phyloP scores from a whole-genome alignment of 768 basidiomycete genomes.

The Lactarius sp. region DNA sequence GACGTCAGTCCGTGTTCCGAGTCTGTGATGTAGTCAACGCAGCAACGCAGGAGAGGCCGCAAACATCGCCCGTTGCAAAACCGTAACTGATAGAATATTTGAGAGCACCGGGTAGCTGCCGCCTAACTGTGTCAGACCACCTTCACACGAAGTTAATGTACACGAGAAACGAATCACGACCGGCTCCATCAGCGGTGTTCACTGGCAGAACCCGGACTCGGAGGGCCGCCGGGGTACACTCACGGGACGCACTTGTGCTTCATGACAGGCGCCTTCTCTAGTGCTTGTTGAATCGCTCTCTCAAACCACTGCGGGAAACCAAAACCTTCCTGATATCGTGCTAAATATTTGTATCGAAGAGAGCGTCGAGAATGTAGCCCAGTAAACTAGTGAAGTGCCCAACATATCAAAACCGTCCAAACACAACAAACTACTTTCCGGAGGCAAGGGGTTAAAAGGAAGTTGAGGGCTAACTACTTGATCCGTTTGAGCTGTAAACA shows the following conservation, averaged over 20 bases:
- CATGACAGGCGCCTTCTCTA: background rate
- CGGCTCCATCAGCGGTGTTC: background rate
- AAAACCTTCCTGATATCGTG: background rate
- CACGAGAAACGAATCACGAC: too few relatives aligned
- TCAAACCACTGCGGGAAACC: background rate
- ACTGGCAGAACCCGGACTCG: too few relatives aligned
- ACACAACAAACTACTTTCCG: background rate
- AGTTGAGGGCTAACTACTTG: conserved; percentile 28
- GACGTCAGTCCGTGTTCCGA: too few relatives aligned
- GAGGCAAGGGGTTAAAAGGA: background rate
- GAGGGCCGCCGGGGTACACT: too few relatives aligned
- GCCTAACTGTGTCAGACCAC: too few relatives aligned
- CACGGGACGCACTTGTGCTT: background rate
- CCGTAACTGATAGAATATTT: too few relatives aligned
- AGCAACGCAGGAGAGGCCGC: too few relatives aligned
- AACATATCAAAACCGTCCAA: background rate
- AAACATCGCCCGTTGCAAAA: too few relatives aligned
- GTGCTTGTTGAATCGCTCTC: background rate
- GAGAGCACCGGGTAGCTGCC: background rate
- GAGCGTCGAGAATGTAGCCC: background rate
- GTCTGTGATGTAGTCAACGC: too few relatives aligned
- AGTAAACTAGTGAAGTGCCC: background rate
- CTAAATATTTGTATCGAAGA: background rate
- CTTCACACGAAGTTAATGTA: too few relatives aligned
- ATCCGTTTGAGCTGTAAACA: conserved; percentile 35